Base-by-base conservation (phyloP, 441 rosid genomes). In the Pelargonium hybrid region DNA sequence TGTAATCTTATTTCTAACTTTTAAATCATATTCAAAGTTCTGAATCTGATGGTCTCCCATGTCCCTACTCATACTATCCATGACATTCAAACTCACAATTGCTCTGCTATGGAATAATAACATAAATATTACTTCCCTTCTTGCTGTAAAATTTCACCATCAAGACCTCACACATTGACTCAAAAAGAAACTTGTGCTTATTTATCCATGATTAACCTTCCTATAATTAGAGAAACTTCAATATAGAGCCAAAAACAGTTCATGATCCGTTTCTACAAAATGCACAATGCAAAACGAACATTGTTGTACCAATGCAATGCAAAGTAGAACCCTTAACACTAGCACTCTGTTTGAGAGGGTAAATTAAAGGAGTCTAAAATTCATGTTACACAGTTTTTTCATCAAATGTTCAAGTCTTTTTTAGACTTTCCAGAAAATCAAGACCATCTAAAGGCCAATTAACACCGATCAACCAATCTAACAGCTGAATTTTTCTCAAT, bases 211-310 rank as follows among this genome's bases (percentile, higher is more conserved):
- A 50, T 50, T 50, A 50, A 50, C 57, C n/a, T n/a, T 5, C 7
- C 0, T 14, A 43, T 13, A 43, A 43, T 8, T 43, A 43, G 34
- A 29, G 34, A 29, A 0, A 29, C 34, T 0, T 8, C 50, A 43
- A 43, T 0, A 43, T n/a, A 50, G 5, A n/a, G n/a, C 4, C n/a
- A 50, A n/a, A 11, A 50, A 50, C n/a, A 4, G n/a, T n/a, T n/a
- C 20, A 7, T 68, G 50, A 67, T 41, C 23, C 62, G 69, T 37
- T 8, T 6, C 1, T 9, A 64, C 43, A 56, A 21, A 61, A 26
- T 17, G 65, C 48, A 14, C 10, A 13, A 25, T n/a, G n/a, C n/a
- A 18, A 23, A 70, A 73, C 31, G 18, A 82, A 93, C 97, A 29
- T 29, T 29, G n/a, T n/a, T n/a, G n/a, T n/a, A n/a, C n/a, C n/a